These are phyloP conservation scores for Mycosphaerella arachidis DNA, from an alignment of 2,329 filamentous ascomycete species.

Conservation along the genomic window DNA sequence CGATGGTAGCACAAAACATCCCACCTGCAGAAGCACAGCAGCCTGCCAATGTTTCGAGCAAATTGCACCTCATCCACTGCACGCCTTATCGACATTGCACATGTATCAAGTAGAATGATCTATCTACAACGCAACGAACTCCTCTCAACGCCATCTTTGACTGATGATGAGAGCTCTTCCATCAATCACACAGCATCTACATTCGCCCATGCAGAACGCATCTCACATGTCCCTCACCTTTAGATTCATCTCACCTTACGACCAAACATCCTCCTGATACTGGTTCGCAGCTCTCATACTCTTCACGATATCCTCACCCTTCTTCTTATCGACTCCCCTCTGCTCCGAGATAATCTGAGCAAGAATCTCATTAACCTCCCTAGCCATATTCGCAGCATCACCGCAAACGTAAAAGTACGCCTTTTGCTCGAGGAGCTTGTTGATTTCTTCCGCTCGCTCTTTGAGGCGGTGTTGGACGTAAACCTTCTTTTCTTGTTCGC, in stretches of 20 bases:
- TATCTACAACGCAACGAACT: constrained; percentile 2
- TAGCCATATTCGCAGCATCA: constrained; percentile 79
- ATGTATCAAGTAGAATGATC: constrained; percentile 1
- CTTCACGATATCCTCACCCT: constrained; percentile 96
- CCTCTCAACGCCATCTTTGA: not conserved
- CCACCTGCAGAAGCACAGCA: not conserved
- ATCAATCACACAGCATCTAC: not conserved
- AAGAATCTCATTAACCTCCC: constrained; percentile 62
- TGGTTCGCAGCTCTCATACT: constrained; percentile 90
- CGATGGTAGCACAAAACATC: not conserved
- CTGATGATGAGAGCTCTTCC: not conserved
- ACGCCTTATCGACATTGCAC: not conserved
- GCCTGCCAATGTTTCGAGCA: not conserved
- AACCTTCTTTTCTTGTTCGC: constrained; percentile 79
- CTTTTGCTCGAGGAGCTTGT: constrained; percentile 77
- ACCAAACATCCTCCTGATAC: constrained; percentile 83
- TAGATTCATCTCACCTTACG: constrained; percentile 36
- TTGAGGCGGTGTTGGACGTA: constrained; percentile 93
- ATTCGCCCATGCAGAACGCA: not conserved
- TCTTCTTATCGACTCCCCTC: constrained; percentile 73
- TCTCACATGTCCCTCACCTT: not conserved
- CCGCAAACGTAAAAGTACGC: constrained; percentile 98
- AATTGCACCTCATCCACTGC: not conserved
- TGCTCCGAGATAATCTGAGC: constrained; percentile 81
- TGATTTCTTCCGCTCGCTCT: constrained; percentile 77